These are phyloP conservation scores for Aspergillus incahuasiensis DNA, from an alignment of 495 filamentous ascomycete genomes.

Conservation along the genomic window DNA sequence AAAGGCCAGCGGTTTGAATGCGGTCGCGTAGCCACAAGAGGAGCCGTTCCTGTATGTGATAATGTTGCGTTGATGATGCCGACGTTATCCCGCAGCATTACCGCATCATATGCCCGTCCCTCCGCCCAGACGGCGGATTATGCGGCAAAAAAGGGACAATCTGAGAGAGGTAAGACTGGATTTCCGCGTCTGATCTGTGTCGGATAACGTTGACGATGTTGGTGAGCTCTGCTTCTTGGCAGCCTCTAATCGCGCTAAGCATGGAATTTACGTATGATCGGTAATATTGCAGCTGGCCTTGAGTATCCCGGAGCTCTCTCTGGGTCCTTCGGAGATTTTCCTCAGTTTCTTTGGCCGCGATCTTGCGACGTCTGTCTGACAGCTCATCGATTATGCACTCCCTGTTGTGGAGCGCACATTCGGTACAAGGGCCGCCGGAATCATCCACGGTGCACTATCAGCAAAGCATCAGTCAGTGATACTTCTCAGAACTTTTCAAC, in stretches of 20 bases:
- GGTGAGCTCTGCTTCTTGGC: constrained; percentile 18
- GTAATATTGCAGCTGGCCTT: constrained; percentile 14
- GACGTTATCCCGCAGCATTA: background rate
- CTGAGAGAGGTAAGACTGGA: constrained; percentile 11
- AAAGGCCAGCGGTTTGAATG: background rate
- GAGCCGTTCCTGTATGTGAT: background rate
- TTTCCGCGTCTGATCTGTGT: constrained; percentile 20
- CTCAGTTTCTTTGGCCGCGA: constrained; percentile 27
- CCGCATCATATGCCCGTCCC: background rate
- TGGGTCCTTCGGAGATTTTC: constrained; percentile 20
- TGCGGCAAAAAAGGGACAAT: background rate
- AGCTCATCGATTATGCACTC: constrained; percentile 37
- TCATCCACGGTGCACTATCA: constrained; percentile 26
- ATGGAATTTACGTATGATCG: constrained; percentile 28
- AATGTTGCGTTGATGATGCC: background rate
- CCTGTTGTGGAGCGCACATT: constrained; percentile 33
- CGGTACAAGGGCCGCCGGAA: constrained; percentile 27
- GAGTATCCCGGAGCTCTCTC: background rate
- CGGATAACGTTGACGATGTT: constrained; percentile 27
- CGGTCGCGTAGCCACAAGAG: background rate
- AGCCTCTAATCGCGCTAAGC: constrained; percentile 23
- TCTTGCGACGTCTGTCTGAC: constrained; percentile 41
- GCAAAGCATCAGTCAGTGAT: background rate
- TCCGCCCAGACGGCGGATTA: background rate
- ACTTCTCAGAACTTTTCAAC: background rate